Evolutionary conservation across 2,329 filamentous ascomycete species (phyloP).

Genomic region (Claviceps sp.): DNA sequence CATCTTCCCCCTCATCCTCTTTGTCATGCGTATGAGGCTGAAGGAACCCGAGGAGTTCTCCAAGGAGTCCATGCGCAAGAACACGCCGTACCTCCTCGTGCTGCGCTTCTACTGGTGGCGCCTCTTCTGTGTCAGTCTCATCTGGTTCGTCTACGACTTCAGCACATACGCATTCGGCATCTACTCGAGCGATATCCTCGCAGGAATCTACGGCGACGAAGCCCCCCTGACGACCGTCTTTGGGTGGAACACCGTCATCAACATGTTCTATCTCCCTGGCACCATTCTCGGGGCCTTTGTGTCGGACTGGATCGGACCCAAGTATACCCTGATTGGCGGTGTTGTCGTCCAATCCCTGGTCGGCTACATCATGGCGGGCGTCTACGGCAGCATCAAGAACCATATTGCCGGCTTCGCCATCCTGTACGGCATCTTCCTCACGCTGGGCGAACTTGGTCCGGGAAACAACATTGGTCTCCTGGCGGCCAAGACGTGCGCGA

Average conservation of each 20-base stretch:
- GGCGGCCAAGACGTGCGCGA: constrained; percentile 78
- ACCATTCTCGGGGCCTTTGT: constrained; percentile 64
- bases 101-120: constrained; percentile 60
- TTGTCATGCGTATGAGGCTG: constrained; percentile 58
- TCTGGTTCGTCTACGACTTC: constrained; percentile 91
- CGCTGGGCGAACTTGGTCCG: constrained; percentile 49
- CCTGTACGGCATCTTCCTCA: constrained; percentile 24
- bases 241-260: constrained; percentile 81
- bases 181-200: constrained; percentile 65
- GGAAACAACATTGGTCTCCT: constrained; percentile 85
- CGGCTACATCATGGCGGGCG: constrained; percentile 80
- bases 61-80: constrained; percentile 51
- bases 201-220: constrained; percentile 43
- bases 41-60: constrained; percentile 69
- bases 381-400: constrained; percentile 56
- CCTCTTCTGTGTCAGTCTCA: constrained; percentile 53
- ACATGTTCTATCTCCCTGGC: constrained; percentile 79
- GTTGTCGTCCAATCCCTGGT: constrained; percentile 62
- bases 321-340: constrained; percentile 57
- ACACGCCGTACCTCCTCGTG: constrained; percentile 42
- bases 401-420: constrained; percentile 22
- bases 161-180: constrained; percentile 75
- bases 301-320: constrained; percentile 67
- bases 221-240: constrained; percentile 63
- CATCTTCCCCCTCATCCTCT: constrained; percentile 59